Percentiles rank a stretch among this genome's conserved stretches.
Evolutionary conservation across 1,139 yeast species (phyloP).

Genomic region (Hansenula sp.): DNA sequence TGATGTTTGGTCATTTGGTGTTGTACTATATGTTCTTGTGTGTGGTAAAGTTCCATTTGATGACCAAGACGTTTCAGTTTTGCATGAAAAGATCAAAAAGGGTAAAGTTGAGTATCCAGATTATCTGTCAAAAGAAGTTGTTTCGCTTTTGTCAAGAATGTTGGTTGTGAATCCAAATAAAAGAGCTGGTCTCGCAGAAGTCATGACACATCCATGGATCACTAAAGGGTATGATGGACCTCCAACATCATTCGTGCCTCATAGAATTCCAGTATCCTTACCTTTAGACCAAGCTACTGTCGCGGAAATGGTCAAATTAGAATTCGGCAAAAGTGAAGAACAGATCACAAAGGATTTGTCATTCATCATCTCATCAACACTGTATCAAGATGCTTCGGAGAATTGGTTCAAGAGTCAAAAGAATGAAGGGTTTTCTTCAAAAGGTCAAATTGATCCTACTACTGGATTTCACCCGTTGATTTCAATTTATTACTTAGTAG

Average conservation of each 20-base stretch:
- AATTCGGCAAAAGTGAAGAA: slow-evolving; percentile 66
- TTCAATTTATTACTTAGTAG: slow-evolving; percentile 81
- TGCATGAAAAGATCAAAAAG: slow-evolving; percentile 90
- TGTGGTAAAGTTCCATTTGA: slow-evolving; percentile 99
- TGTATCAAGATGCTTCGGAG: slow-evolving; percentile 61
- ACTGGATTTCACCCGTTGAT: slow-evolving; percentile 85
- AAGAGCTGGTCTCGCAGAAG: slow-evolving; percentile 78
- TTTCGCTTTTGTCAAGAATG: slow-evolving; percentile 83
- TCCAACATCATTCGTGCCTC: slow-evolving; percentile 71
- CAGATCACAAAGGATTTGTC: slow-evolving; percentile 56
- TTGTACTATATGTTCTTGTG: slow-evolving; percentile 86
- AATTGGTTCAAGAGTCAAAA: slow-evolving; percentile 50
- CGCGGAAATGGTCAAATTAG: slow-evolving; percentile 73
- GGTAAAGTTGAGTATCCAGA: slow-evolving; percentile 92
- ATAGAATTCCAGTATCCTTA: slow-evolving; percentile 65
- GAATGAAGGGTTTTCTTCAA: not conserved
- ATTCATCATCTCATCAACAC: slow-evolving; percentile 57
- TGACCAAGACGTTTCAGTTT: slow-evolving; percentile 86
- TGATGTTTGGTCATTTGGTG: slow-evolving; percentile 98
- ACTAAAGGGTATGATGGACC: slow-evolving; percentile 77
- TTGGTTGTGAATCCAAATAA: slow-evolving; percentile 82
- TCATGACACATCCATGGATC: slow-evolving; percentile 94
- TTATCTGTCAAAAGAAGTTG: slow-evolving; percentile 76
- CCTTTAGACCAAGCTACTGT: slow-evolving; percentile 74
- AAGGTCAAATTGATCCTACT: slow-evolving; percentile 51